These are phyloP conservation scores for Pestalotiopsis sp. DNA, from an alignment of 2,329 filamentous ascomycete species.

Conservation along the genomic window DNA sequence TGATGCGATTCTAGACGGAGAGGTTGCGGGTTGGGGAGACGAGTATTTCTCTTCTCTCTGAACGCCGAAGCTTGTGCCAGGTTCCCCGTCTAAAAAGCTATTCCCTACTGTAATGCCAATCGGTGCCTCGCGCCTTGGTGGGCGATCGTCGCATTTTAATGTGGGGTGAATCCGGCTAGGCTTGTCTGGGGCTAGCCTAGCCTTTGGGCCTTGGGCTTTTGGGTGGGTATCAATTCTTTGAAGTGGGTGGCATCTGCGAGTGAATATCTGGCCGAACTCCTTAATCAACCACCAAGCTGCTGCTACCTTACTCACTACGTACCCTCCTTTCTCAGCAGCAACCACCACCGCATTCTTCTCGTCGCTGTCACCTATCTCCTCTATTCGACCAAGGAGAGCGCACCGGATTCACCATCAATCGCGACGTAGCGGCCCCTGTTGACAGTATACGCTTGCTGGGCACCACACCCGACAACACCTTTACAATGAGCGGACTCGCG, in stretches of 20 bases:
- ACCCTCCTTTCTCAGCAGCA: not conserved
- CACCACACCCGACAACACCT: constrained; percentile 23
- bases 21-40: not conserved
- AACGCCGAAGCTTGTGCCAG: not conserved
- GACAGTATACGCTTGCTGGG: constrained; percentile 2
- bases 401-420: not conserved
- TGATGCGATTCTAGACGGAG: not conserved
- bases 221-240: constrained; percentile 10
- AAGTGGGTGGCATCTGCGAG: constrained; percentile 14
- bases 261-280: constrained; percentile 38
- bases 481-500: constrained; percentile 68
- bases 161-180: constrained; percentile 4
- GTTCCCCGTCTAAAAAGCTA: not conserved
- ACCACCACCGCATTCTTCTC: not conserved
- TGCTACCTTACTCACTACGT: not conserved
- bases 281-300: constrained; percentile 20
- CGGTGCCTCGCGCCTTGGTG: not conserved
- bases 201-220: not conserved
- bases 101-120: not conserved
- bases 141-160: constrained; percentile 5
- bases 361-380: not conserved
- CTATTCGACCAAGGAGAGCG: not conserved
- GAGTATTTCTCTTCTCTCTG: not conserved
- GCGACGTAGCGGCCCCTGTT: not conserved
- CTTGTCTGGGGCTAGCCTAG: not conserved